phyloP scores from a whole-genome alignment of 768 basidiomycete species.

The Thelephora ganbajun region DNA sequence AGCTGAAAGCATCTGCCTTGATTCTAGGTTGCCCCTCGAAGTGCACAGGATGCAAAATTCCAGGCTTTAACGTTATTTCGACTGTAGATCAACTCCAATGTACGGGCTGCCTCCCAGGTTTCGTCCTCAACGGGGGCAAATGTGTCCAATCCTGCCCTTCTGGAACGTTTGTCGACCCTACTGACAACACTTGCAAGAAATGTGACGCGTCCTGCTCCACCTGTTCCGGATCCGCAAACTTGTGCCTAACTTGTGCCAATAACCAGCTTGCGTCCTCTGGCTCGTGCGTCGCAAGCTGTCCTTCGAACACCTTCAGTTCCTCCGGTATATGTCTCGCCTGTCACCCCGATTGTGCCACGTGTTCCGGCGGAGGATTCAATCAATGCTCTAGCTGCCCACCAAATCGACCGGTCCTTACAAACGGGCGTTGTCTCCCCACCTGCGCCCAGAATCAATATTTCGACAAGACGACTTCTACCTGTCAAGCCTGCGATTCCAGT shows the following conservation, averaged over 20 bases:
- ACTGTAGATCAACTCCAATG: slow-evolving; percentile 55
- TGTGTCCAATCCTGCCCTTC: slow-evolving; percentile 62
- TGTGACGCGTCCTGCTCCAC: slow-evolving; percentile 65
- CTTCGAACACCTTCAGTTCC: slow-evolving; percentile 53
- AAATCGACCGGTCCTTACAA: slow-evolving; percentile 54
- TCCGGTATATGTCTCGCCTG: slow-evolving; percentile 58
- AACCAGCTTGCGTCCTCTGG: slow-evolving; percentile 57
- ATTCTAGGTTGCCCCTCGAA: slow-evolving; percentile 63
- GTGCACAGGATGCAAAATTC: slow-evolving; percentile 66
- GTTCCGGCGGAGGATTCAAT: slow-evolving; percentile 64
- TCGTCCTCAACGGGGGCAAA: slow-evolving; percentile 51
- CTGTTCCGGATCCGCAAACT: slow-evolving; percentile 51
- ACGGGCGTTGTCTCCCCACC: slow-evolving; percentile 66
- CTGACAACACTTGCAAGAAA: slow-evolving; percentile 57
- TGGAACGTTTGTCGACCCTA: slow-evolving; percentile 57
- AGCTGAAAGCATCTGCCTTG: background rate
- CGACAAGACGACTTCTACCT: slow-evolving; percentile 47
- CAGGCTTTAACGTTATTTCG: slow-evolving; percentile 57
- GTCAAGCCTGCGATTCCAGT: slow-evolving; percentile 58
- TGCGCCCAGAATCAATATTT: slow-evolving; percentile 65
- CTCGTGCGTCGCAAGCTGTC: slow-evolving; percentile 64
- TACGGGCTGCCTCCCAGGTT: slow-evolving; percentile 67
- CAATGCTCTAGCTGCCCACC: slow-evolving; percentile 66
- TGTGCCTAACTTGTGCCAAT: slow-evolving; percentile 62
- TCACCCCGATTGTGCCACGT: slow-evolving; percentile 78